These are phyloP conservation scores for Carex scoparia DNA, from an alignment of 176 grass and related monocot genomes.

Conservation along the genomic window DNA sequence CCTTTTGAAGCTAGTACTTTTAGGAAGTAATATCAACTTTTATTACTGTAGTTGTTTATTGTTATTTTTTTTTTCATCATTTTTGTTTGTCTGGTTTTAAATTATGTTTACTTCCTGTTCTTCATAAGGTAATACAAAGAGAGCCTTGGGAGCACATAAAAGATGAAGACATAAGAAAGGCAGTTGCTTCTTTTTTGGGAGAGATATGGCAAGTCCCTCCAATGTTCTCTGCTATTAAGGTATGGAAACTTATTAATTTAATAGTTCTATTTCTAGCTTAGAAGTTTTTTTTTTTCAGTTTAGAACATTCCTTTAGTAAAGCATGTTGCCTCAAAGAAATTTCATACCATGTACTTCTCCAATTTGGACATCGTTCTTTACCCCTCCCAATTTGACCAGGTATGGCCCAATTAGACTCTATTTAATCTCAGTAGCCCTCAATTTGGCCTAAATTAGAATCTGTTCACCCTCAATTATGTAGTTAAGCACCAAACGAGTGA, in stretches of 20 bases:
- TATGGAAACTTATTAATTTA: conserved; percentile 20
- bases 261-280: not conserved
- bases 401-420: not conserved
- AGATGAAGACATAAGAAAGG: conserved; percentile 83
- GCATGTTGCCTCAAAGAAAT: not conserved
- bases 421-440: not conserved
- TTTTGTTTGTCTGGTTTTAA: not conserved
- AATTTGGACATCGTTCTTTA: not conserved
- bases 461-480: not conserved
- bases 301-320: not conserved
- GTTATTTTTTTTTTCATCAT: not conserved
- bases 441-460: conserved; percentile 3
- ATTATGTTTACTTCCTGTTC: not conserved
- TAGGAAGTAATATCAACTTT: not conserved
- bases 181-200: conserved; percentile 65
- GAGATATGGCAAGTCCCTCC: conserved; percentile 99
- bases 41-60: not conserved
- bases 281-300: not conserved
- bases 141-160: conserved; percentile 97
- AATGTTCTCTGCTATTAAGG: conserved; percentile 99
- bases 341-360: not conserved
- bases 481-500: not conserved
- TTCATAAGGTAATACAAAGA: conserved; percentile 67
- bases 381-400: not conserved
- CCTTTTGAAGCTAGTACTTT: not conserved